Evolutionary conservation across 331 rosid species (phyloP).

Genomic region (Pyrus hybrid): DNA sequence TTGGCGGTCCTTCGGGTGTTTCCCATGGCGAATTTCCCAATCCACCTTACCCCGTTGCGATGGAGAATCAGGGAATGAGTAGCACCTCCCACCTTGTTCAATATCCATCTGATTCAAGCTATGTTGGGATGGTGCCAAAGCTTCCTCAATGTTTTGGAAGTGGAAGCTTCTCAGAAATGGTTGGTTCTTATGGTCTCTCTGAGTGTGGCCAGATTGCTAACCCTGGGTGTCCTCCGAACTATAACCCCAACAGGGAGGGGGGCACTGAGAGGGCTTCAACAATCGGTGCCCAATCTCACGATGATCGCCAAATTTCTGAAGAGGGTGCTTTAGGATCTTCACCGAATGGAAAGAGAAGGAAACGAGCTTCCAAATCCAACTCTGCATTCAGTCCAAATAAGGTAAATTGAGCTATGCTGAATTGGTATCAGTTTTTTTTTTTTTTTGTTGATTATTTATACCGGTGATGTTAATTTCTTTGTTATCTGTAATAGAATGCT

Average conservation of each 20-base stretch:
- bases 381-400: constrained; percentile 51
- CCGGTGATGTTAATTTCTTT: constrained; percentile 18
- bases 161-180: constrained; percentile 76
- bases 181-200: constrained; percentile 49
- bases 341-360: constrained; percentile 60
- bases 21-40: constrained; percentile 55
- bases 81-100: constrained; percentile 63
- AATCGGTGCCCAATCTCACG: constrained; percentile 39
- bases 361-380: constrained; percentile 49
- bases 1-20: constrained; percentile 67
- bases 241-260: constrained; percentile 37
- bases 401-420: constrained; percentile 31
- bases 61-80: constrained; percentile 66
- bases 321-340: constrained; percentile 58
- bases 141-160: constrained; percentile 60
- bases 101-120: constrained; percentile 58
- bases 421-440: constrained; percentile 1
- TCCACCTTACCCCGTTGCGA: constrained; percentile 43
- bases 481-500: constrained; percentile 42
- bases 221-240: constrained; percentile 41
- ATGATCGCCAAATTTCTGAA: constrained; percentile 36
- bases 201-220: constrained; percentile 46
- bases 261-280: constrained; percentile 29
- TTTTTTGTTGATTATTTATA: constrained; percentile 2
- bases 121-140: constrained; percentile 59